These are phyloP conservation scores for Cotoneaster glaucophyllus DNA, from an alignment of 306 rosid genomes.

Conservation along the genomic window DNA sequence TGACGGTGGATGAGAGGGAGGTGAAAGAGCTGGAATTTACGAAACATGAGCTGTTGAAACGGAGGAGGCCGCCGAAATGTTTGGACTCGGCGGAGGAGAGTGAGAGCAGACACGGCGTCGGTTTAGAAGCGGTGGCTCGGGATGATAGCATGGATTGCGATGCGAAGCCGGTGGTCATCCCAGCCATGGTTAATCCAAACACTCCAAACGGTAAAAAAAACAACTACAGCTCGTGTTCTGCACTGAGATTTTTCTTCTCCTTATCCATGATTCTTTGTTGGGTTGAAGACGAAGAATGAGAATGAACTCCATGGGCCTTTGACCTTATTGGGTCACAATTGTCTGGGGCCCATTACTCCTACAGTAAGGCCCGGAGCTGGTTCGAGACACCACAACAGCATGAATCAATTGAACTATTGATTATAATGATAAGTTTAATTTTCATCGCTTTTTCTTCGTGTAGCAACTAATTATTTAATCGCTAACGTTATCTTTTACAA, in stretches of 20 bases:
- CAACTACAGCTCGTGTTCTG: neutral
- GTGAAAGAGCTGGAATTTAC: conserved; percentile 20
- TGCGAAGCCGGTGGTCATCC: conserved; percentile 50
- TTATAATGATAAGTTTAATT: too few species aligned
- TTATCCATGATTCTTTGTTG: conserved; percentile 21
- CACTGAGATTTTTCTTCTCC: neutral
- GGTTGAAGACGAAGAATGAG: neutral
- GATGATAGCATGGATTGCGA: conserved; percentile 26
- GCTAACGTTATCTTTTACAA: too few species aligned
- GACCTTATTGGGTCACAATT: neutral
- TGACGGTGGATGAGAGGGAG: conserved; percentile 15
- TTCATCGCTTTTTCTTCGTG: too few species aligned
- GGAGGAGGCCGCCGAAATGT: conserved; percentile 37
- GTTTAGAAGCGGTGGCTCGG: conserved; percentile 8
- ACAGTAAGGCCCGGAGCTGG: too few species aligned
- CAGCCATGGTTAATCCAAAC: conserved; percentile 51
- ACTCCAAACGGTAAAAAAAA: neutral
- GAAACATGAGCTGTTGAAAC: conserved; percentile 24
- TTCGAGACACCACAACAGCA: too few species aligned
- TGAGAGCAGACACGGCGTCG: conserved; percentile 18
- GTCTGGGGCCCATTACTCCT: too few species aligned
- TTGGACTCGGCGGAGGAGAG: conserved; percentile 42
- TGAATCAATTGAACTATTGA: too few species aligned
- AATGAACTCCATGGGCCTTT: neutral
- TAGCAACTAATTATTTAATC: too few species aligned